Conservation (phyloP, 169 alveolate genomes). For the Babesia caballi region DNA sequence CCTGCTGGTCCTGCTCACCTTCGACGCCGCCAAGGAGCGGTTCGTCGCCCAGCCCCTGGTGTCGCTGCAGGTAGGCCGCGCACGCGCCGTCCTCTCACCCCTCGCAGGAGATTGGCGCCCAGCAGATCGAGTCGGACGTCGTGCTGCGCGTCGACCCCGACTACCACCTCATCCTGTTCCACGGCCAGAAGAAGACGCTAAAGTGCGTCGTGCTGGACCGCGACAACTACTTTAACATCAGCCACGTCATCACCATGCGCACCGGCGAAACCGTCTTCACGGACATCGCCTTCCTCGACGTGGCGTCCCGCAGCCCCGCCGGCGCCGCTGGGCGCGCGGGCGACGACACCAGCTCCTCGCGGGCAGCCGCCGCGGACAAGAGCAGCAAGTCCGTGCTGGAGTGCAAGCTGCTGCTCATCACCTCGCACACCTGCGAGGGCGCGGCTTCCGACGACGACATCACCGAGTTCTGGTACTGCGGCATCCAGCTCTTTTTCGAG, state of each 20-base stretch:
- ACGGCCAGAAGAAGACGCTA: constrained; percentile 40
- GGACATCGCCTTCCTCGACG: constrained; percentile 48
- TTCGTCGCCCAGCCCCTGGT: constrained; percentile 22
- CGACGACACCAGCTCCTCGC: not conserved
- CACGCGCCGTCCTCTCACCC: not conserved
- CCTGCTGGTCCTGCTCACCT: constrained; percentile 33
- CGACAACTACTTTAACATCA: constrained; percentile 42
- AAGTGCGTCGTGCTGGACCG: constrained; percentile 52
- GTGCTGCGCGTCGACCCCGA: constrained; percentile 40
- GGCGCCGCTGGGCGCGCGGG: not conserved
- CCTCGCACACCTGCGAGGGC: constrained; percentile 1
- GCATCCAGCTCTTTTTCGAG: constrained; percentile 55
- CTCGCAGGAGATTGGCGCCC: constrained; percentile 31
- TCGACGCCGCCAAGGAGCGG: constrained; percentile 23
- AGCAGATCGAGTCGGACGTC: constrained; percentile 21
- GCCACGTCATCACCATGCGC: constrained; percentile 49
- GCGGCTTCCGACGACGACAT: not conserved
- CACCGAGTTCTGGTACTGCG: constrained; percentile 45
- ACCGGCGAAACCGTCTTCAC: constrained; percentile 31
- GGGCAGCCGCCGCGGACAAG: not conserved
- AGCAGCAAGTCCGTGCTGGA: constrained; percentile 21
- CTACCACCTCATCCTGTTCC: constrained; percentile 43
- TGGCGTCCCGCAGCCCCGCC: not conserved
- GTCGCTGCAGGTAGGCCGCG: constrained; percentile 40
- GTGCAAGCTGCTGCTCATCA: constrained; percentile 26